These are phyloP conservation scores for Poteriospumella lacustris DNA, from an alignment of 108 stramenopile genomes.

Conservation along the genomic window DNA sequence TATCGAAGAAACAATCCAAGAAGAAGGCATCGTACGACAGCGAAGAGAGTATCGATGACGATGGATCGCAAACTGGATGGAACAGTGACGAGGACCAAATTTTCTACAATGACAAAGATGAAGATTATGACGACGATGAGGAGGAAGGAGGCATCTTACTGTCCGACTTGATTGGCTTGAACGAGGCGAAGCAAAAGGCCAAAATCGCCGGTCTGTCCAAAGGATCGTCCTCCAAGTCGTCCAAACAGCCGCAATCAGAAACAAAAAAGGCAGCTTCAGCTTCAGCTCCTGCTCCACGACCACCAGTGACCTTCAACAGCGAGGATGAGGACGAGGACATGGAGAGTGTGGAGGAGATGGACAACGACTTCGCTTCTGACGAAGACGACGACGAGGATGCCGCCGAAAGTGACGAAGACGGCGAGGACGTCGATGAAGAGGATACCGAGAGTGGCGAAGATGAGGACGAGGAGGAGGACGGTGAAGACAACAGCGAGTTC, in stretches of 20 bases:
- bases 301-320: too few species aligned
- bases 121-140: constrained; percentile 15
- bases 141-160: constrained; percentile 11
- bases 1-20: background rate
- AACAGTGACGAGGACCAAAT: constrained; percentile 20
- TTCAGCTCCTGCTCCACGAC: too few species aligned
- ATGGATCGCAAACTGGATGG: background rate
- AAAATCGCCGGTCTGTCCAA: too few species aligned
- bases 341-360: background rate
- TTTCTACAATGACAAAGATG: background rate
- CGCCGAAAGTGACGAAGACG: background rate
- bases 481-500: constrained; percentile 21
- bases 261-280: too few species aligned
- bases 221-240: too few species aligned
- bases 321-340: background rate
- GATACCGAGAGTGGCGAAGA: constrained; percentile 33
- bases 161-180: background rate
- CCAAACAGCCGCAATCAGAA: too few species aligned
- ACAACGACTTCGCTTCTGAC: background rate
- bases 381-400: background rate
- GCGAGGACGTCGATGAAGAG: background rate
- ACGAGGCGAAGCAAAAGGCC: background rate
- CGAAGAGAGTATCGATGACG: constrained; percentile 23
- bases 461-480: constrained; percentile 34
- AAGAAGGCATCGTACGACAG: background rate